phyloP scores from a whole-genome alignment of 2,329 filamentous ascomycete genomes.

The Cytospora mali region DNA sequence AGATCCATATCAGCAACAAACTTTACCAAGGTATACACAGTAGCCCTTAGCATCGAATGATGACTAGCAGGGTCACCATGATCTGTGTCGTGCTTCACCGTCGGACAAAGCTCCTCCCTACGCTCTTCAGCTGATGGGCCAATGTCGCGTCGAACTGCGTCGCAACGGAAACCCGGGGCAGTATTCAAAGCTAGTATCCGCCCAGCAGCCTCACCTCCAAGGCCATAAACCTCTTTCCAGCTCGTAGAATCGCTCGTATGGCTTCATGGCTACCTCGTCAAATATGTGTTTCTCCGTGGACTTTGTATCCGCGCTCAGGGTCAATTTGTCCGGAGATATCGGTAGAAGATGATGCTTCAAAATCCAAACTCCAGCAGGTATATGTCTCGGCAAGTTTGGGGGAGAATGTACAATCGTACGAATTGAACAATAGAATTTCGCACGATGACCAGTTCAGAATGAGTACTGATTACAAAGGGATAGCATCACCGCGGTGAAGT shows the following conservation, averaged over 20 bases:
- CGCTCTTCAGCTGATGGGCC: conserved; percentile 32
- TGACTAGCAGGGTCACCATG: conserved; percentile 30
- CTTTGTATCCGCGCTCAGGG: neutral
- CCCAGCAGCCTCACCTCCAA: conserved; percentile 29
- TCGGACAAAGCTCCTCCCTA: conserved; percentile 32
- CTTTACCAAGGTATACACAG: conserved; percentile 32
- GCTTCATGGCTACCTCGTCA: conserved; percentile 30
- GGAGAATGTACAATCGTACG: neutral
- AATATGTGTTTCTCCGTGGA: conserved; percentile 23
- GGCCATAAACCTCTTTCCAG: conserved; percentile 30
- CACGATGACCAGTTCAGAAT: neutral
- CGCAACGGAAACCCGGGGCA: conserved; percentile 34
- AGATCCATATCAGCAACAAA: conserved; percentile 12
- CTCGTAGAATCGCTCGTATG: conserved; percentile 25
- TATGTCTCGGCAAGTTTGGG: neutral
- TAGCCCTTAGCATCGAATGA: conserved; percentile 29
- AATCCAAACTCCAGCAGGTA: neutral
- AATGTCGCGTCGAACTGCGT: conserved; percentile 34
- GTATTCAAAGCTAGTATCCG: conserved; percentile 32
- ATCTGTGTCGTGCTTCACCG: conserved; percentile 31
- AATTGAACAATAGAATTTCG: neutral
- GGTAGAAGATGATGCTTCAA: too few relatives aligned
- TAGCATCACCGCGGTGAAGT: neutral
- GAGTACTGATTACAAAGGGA: neutral
- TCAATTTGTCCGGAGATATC: neutral